These are phyloP conservation scores for Penicillium coprophilum DNA, from an alignment of 495 filamentous ascomycete species.

Conservation along the genomic window DNA sequence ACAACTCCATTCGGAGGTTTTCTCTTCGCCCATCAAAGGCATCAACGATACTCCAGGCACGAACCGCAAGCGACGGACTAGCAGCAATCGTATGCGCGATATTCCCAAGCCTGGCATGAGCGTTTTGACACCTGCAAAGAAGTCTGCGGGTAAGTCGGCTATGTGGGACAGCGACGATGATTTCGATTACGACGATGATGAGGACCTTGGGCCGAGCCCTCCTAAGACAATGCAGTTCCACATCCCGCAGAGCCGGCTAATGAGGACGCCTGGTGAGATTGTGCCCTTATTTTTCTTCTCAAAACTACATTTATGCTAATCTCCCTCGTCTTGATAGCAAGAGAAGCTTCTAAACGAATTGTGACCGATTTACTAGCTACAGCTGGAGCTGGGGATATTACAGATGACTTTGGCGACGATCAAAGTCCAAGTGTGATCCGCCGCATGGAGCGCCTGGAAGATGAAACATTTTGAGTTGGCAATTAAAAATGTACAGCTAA, in stretches of 20 bases:
- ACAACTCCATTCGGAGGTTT: conserved; percentile 79
- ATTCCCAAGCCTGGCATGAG: conserved; percentile 71
- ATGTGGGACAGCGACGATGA: conserved; percentile 67
- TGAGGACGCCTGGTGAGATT: conserved; percentile 85
- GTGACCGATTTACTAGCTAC: conserved; percentile 87
- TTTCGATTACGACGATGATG: conserved; percentile 58
- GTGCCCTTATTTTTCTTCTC: background rate
- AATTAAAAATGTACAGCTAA: background rate
- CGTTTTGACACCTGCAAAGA: conserved; percentile 66
- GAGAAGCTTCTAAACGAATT: conserved; percentile 87
- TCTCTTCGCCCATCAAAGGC: conserved; percentile 65
- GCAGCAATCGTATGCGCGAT: conserved; percentile 33
- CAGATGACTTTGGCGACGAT: conserved; percentile 48
- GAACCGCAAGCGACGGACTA: conserved; percentile 38
- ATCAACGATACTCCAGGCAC: conserved; percentile 36
- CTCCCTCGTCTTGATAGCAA: conserved; percentile 49
- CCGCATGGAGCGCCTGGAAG: conserved; percentile 61
- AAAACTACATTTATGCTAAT: background rate
- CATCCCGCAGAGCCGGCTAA: conserved; percentile 76
- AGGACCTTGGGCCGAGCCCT: conserved; percentile 69
- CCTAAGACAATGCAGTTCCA: conserved; percentile 98
- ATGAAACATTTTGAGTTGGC: conserved; percentile 64
- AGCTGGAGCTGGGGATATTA: conserved; percentile 58
- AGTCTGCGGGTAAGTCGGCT: conserved; percentile 25
- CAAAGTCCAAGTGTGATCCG: conserved; percentile 76